A percentile compares a stretch with the other conserved stretches of the same genome.
Evolutionary conservation across 495 filamentous ascomycete species (phyloP).

Genomic region (Trichoderma orchidacearum): DNA sequence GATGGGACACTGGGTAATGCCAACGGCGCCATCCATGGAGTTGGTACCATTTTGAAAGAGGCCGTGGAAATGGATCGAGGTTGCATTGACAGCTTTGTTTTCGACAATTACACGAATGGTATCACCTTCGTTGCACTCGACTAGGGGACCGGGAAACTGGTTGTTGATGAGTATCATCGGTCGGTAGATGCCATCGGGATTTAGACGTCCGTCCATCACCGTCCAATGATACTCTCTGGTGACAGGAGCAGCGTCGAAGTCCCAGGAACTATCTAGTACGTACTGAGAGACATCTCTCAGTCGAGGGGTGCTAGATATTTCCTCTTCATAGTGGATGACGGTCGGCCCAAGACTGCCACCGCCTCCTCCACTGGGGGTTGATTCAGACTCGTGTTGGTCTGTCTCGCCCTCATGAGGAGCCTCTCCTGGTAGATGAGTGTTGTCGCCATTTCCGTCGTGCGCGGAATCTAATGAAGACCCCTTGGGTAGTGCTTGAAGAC

Average conservation of each 20-base stretch:
- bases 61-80: conserved; percentile 60
- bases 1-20: conserved; percentile 49
- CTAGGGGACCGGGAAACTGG: conserved; percentile 47
- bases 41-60: conserved; percentile 49
- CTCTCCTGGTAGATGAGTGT: not conserved
- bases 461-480: not conserved
- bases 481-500: not conserved
- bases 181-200: conserved; percentile 47
- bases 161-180: conserved; percentile 57
- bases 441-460: not conserved
- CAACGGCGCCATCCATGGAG: conserved; percentile 50
- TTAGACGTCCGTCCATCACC: conserved; percentile 5
- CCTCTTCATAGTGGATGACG: not conserved
- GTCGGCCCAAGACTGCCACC: not conserved
- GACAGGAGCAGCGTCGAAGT: not conserved
- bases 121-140: conserved; percentile 49
- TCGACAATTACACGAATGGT: conserved; percentile 44
- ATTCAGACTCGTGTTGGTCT: not conserved
- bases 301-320: not conserved
- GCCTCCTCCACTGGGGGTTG: not conserved
- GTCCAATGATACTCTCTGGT: not conserved
- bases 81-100: conserved; percentile 50
- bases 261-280: not conserved
- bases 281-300: not conserved
- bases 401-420: not conserved